Conservation (phyloP, 106 monocot species). For the Apostasia shenzhenica region DNA sequence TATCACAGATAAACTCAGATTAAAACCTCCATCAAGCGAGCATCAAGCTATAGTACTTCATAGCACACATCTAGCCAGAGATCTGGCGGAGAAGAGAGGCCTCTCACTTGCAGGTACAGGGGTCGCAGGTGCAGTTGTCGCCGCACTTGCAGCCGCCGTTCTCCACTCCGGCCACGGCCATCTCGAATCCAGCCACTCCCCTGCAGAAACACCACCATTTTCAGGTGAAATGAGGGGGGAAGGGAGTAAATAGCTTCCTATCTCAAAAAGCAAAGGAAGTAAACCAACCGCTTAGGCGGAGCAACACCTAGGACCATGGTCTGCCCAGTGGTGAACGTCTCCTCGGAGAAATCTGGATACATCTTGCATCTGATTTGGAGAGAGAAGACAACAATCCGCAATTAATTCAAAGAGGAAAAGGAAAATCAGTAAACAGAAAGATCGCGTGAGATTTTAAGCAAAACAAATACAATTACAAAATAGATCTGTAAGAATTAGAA, state of each 20-base stretch:
- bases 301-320: conserved; percentile 44
- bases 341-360: conserved; percentile 37
- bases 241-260: not conserved
- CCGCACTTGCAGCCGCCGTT: conserved; percentile 66
- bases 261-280: not conserved
- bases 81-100: not conserved
- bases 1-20: too few species aligned
- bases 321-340: conserved; percentile 17
- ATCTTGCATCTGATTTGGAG: conserved; percentile 47
- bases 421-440: not conserved
- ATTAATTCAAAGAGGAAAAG: not conserved
- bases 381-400: not conserved
- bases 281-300: conserved; percentile 35
- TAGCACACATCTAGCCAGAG: too few species aligned
- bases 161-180: conserved; percentile 24
- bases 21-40: too few species aligned
- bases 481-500: not conserved
- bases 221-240: not conserved
- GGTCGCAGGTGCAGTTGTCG: conserved; percentile 46
- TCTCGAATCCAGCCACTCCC: conserved; percentile 20
- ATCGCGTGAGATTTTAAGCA: not conserved
- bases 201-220: not conserved
- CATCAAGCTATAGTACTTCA: too few species aligned
- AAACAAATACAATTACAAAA: not conserved
- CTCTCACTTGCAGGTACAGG: conserved; percentile 49